A percentile compares a stretch with the other conserved stretches of the same genome.
phyloP scores from a whole-genome alignment of 352 stramenopile genomes.

The Globisporangium recalcitrans region DNA sequence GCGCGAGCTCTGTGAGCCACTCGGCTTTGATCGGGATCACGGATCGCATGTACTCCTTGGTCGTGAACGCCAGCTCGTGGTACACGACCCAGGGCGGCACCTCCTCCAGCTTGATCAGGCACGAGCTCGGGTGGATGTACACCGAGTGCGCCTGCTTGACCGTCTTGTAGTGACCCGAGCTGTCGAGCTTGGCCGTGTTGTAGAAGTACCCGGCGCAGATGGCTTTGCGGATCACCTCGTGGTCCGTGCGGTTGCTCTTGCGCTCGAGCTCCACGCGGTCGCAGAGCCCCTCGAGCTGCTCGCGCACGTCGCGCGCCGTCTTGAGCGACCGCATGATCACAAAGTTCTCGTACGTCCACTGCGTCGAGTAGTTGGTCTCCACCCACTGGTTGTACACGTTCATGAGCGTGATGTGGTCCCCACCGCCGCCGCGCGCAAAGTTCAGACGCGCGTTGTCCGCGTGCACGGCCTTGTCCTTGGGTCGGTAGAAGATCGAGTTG shows the following conservation, averaged over 20 bases:
- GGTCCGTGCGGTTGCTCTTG: slow-evolving; percentile 78
- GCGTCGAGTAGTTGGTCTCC: slow-evolving; percentile 95
- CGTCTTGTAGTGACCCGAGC: slow-evolving; percentile 97
- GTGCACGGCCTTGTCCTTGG: slow-evolving; percentile 98
- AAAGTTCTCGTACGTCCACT: slow-evolving; percentile 96
- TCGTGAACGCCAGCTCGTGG: slow-evolving; percentile 98
- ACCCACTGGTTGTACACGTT: slow-evolving; percentile 98
- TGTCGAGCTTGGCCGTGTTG: slow-evolving; percentile 96
- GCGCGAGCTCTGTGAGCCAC: slow-evolving; percentile 98
- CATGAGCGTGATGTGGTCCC: slow-evolving; percentile 97
- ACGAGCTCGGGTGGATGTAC: slow-evolving; percentile 98
- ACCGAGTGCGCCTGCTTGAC: slow-evolving; percentile 97
- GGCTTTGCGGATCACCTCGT: slow-evolving; percentile 94
- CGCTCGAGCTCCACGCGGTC: slow-evolving; percentile 97
- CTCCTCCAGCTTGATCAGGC: slow-evolving; percentile 90
- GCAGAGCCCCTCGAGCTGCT: slow-evolving; percentile 98
- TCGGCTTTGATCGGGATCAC: slow-evolving; percentile 95
- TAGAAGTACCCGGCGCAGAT: slow-evolving; percentile 99
- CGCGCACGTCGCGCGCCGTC: slow-evolving; percentile 96
- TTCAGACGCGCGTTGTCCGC: slow-evolving; percentile 98
- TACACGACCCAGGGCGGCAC: slow-evolving; percentile 96
- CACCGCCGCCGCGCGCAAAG: slow-evolving; percentile 95
- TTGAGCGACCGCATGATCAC: slow-evolving; percentile 97
- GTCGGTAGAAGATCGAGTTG: slow-evolving; percentile 98
- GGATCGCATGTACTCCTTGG: slow-evolving; percentile 99